Base-by-base conservation (phyloP, 1,284 basidiomycete species). In the Tremellales sp. region DNA sequence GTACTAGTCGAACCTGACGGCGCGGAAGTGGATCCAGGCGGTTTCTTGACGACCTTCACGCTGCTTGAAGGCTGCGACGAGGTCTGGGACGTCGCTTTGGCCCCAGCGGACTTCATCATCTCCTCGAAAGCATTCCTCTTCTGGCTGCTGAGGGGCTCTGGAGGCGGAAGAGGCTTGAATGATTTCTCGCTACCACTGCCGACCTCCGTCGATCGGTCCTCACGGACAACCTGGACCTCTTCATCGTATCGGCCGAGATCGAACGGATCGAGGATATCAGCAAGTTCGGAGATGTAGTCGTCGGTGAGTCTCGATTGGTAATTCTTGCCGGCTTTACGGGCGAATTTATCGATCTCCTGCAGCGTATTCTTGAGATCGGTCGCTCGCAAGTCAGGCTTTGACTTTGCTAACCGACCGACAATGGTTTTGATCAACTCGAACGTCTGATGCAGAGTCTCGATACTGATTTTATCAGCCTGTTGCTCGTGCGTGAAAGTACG, bases 371-470 rank as follows among this genome's bases (percentile, higher is more conserved):
- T 61, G 1, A 69, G 58, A 10, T 53, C 44, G 10, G 62, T 54
- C 19, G 54, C 51, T 4, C 59, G 40, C 3, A 69, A 42, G 39
- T 71, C 64, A 0, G 65, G 58, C 2, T 50, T 51, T 0, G 60
- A 53, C 43, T 64, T 66, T 42, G 43, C 48, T 42, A 70, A 62
- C 3, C 84, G 81, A 24, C 81, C 79, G 40, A 93, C 76, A 27
- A 94, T 77, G 8, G 84, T 82, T 63, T 87, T 84, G 40, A 94
- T 75, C 7, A 96, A 77, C 48, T 87, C 79, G 56, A 87, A 89
- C 0, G 89, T 85, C 62, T 94, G 91, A 69, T 92, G 85, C 1
- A 94, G 75, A 7, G 91, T 79, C 64, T 93, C 90, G 60, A 85
- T 81, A 63, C 74, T 75, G 42, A 1, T 4, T n/a, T n/a, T n/a